Evolutionary conservation across 805 yeast genomes (phyloP).

Genomic region (Cyberlindnera bimundalis): DNA sequence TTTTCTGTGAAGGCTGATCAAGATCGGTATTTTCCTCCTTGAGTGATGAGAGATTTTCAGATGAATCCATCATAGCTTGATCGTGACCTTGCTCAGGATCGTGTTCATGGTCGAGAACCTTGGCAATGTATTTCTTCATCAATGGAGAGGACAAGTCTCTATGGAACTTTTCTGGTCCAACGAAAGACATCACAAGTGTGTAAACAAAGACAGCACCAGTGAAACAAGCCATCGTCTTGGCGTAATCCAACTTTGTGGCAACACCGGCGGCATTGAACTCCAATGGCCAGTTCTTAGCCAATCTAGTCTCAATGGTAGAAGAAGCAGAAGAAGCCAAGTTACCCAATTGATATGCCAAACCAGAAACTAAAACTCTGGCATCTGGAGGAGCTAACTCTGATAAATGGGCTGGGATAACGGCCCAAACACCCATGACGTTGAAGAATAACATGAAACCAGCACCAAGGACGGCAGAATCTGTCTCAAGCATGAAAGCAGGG

Average conservation of each 20-base stretch:
- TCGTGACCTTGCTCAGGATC: constrained; percentile 8
- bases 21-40: constrained; percentile 1
- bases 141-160: constrained; percentile 32
- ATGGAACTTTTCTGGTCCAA: constrained; percentile 57
- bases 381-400: constrained; percentile 66
- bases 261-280: constrained; percentile 30
- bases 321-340: constrained; percentile 70
- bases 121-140: constrained; percentile 30
- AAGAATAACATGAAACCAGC: constrained; percentile 66
- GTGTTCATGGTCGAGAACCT: constrained; percentile 21
- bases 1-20: too few species aligned
- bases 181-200: constrained; percentile 41
- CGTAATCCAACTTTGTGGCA: constrained; percentile 43
- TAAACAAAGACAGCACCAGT: constrained; percentile 64
- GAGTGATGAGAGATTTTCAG: constrained; percentile 5
- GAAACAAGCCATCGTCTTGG: constrained; percentile 66
- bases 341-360: constrained; percentile 68
- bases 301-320: constrained; percentile 64
- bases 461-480: constrained; percentile 41
- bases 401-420: constrained; percentile 63
- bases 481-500: constrained; percentile 49
- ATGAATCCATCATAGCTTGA: background rate
- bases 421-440: constrained; percentile 72
- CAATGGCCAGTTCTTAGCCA: constrained; percentile 60
- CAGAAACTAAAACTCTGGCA: constrained; percentile 59